Conservation (phyloP, 192 early-diverging fungal species). For the Coemansia biformis region DNA sequence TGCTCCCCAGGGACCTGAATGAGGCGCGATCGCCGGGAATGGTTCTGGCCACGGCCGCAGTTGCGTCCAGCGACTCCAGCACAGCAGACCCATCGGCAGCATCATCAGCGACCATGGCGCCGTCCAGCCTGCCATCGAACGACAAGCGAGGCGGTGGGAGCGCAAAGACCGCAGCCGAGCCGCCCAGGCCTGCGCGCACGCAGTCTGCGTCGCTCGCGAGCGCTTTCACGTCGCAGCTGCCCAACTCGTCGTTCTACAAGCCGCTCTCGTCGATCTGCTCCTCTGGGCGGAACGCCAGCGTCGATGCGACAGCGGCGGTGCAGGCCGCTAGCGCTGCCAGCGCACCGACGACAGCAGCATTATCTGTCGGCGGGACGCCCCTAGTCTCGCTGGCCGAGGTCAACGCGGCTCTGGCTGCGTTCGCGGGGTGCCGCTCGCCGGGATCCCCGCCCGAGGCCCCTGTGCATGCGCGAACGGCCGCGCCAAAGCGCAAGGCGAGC, state of each 20-base stretch:
- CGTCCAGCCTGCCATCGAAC: too few relatives aligned
- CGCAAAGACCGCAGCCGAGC: not conserved
- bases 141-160: too few relatives aligned
- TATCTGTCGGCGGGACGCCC: not conserved
- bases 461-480: not conserved
- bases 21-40: conserved; percentile 29
- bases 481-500: conserved; percentile 16
- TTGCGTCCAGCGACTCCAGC: not conserved
- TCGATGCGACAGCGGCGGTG: not conserved
- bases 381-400: conserved; percentile 31
- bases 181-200: conserved; percentile 1
- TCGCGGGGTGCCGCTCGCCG: conserved; percentile 11
- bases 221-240: conserved; percentile 32
- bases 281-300: conserved; percentile 9
- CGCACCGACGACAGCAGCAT: not conserved
- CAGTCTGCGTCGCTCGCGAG: conserved; percentile 5
- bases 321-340: not conserved
- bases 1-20: conserved; percentile 41
- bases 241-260: conserved; percentile 50
- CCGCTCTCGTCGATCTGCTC: conserved; percentile 43
- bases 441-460: not conserved
- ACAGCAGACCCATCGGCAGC: not conserved
- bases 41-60: conserved; percentile 16
- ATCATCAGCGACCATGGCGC: not conserved
- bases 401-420: conserved; percentile 21